These are phyloP conservation scores for Solanum virginianum DNA, from an alignment of 257 asterid genomes.

Conservation along the genomic window DNA sequence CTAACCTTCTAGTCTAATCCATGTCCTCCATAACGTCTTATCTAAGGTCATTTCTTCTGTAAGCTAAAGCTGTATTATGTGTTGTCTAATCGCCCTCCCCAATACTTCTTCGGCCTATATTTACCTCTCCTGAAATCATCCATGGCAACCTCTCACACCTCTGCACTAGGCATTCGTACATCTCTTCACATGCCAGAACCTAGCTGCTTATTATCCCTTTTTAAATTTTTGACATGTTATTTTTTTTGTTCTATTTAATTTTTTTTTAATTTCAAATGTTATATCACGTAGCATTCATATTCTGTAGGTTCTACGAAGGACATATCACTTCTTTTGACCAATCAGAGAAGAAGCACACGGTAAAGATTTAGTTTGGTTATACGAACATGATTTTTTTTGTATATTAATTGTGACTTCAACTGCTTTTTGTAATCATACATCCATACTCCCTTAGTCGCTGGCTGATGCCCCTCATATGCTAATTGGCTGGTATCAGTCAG, in stretches of 20 bases:
- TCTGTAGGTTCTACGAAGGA: constrained; percentile 28
- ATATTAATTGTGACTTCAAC: background rate
- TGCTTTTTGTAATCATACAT: background rate
- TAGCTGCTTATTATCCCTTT: background rate
- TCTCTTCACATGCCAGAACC: no score
- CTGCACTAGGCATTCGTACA: no score
- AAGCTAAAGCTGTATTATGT: no score
- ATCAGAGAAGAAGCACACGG: background rate
- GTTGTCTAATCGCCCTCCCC: no score
- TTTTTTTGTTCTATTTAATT: background rate
- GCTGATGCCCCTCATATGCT: background rate
- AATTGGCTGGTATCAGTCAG: background rate
- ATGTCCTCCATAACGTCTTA: no score
- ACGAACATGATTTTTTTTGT: background rate
- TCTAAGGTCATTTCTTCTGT: no score
- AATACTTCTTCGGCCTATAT: no score
- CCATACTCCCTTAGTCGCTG: background rate
- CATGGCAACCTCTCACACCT: no score
- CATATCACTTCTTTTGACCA: constrained; percentile 3
- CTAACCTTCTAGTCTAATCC: no score
- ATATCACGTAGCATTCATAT: background rate
- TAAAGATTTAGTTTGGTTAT: constrained; percentile 1
- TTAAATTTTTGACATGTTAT: background rate
- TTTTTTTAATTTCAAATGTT: background rate
- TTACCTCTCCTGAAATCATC: no score